Conservation (phyloP, 1,139 yeast genomes). For the Fermentozyma sake region DNA sequence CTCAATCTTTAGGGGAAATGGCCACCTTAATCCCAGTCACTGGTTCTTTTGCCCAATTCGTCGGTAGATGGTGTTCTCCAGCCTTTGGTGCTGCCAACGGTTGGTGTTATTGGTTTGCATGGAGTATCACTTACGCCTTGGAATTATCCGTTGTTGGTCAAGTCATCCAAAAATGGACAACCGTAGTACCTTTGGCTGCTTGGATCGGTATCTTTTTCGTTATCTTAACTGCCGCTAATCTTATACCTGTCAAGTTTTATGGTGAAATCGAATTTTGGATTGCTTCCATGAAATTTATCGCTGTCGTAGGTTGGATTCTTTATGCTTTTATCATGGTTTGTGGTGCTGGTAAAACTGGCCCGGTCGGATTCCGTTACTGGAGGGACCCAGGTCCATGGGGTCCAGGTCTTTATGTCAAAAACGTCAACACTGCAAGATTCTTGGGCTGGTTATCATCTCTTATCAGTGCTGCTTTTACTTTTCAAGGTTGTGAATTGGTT, state of each 20-base stretch:
- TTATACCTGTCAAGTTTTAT: slow-evolving; percentile 58
- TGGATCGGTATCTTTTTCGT: slow-evolving; percentile 76
- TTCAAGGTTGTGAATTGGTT: slow-evolving; percentile 76
- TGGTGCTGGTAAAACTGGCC: slow-evolving; percentile 67
- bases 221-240: slow-evolving; percentile 44
- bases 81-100: slow-evolving; percentile 79
- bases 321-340: slow-evolving; percentile 68
- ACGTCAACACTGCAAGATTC: slow-evolving; percentile 52
- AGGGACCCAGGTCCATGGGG: slow-evolving; percentile 89
- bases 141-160: slow-evolving; percentile 80
- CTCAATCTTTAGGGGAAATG: slow-evolving; percentile 74
- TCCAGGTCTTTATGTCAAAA: slow-evolving; percentile 46
- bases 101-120: slow-evolving; percentile 81
- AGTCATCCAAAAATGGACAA: slow-evolving; percentile 72
- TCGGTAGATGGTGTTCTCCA: slow-evolving; percentile 61
- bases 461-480: slow-evolving; percentile 73
- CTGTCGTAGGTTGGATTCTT: slow-evolving; percentile 66
- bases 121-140: slow-evolving; percentile 82
- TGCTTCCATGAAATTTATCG: slow-evolving; percentile 62
- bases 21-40: slow-evolving; percentile 68
- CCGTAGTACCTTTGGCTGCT: slow-evolving; percentile 63
- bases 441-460: slow-evolving; percentile 63
- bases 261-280: slow-evolving; percentile 65
- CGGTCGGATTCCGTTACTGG: slow-evolving; percentile 87
- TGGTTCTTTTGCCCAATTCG: slow-evolving; percentile 55